A percentile compares a stretch with the other conserved stretches of the same genome.
Conservation (phyloP, 2,329 filamentous ascomycete species). For the Cercospora brassicicola region DNA sequence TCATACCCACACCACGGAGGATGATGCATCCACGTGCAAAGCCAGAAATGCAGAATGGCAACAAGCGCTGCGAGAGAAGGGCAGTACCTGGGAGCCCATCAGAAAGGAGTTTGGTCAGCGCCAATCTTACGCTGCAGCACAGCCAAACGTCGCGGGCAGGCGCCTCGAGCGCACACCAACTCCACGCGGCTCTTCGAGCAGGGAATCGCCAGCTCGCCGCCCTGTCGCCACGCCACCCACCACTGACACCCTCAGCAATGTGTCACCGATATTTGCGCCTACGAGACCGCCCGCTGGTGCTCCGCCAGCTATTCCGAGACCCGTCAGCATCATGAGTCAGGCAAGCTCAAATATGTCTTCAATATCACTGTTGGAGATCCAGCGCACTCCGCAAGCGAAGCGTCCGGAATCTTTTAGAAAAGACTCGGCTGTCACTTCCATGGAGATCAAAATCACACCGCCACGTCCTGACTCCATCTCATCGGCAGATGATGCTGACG, state of each 20-base stretch:
- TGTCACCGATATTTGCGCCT: neutral
- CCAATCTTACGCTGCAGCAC: neutral
- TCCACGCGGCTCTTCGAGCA: neutral
- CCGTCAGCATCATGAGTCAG: neutral
- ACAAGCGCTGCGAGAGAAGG: constrained; percentile 4
- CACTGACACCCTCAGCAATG: neutral
- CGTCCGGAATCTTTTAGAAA: neutral
- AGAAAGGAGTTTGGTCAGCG: constrained; percentile 1
- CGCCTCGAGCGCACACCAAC: neutral
- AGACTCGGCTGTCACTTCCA: constrained; percentile 2
- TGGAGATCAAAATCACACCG: neutral
- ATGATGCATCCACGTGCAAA: neutral
- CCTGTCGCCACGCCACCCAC: neutral
- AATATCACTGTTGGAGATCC: neutral
- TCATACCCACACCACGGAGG: neutral
- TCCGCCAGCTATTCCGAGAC: neutral
- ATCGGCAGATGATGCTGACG: neutral
- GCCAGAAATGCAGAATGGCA: constrained; percentile 1
- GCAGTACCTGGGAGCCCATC: constrained; percentile 10
- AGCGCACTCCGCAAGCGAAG: neutral
- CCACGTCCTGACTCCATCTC: neutral
- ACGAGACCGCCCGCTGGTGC: neutral
- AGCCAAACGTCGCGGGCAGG: neutral
- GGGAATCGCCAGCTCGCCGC: neutral
- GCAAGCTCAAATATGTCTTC: neutral